phyloP scores from a whole-genome alignment of 2,329 filamentous ascomycete species.

The Leptographium wingfieldii region DNA sequence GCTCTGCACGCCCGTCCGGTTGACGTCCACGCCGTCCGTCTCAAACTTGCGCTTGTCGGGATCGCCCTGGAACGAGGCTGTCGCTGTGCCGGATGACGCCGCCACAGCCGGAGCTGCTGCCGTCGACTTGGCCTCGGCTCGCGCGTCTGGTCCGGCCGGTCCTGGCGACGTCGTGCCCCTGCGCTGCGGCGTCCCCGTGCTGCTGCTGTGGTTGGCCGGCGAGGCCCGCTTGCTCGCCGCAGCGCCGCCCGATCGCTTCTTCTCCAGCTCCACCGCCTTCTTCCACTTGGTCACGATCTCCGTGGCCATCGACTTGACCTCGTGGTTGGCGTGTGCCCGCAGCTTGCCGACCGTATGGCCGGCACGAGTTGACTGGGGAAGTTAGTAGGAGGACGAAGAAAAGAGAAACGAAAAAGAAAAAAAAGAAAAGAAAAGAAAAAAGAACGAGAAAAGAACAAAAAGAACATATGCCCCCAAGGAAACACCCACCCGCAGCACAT shows the following conservation, averaged over 20 bases:
- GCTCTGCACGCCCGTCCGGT: conserved; percentile 58
- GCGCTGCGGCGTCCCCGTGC: conserved; percentile 19
- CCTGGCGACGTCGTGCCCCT: conserved; percentile 25
- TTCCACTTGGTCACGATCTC: conserved; percentile 86
- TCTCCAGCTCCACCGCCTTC: conserved; percentile 58
- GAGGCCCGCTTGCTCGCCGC: conserved; percentile 22
- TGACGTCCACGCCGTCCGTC: conserved; percentile 66
- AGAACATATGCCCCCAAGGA: too few relatives aligned
- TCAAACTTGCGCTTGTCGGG: conserved; percentile 72
- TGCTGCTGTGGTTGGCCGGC: conserved; percentile 17
- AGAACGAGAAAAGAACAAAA: too few relatives aligned
- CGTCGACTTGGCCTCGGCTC: conserved; percentile 33
- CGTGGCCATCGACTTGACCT: conserved; percentile 63
- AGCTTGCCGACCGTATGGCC: conserved; percentile 81
- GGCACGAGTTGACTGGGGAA: conserved; percentile 61
- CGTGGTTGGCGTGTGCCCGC: conserved; percentile 63
- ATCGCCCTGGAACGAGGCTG: conserved; percentile 41
- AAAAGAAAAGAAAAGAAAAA: background rate
- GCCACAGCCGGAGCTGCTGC: conserved; percentile 36
- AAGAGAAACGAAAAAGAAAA: too few relatives aligned
- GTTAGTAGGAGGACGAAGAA: background rate
- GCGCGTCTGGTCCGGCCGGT: conserved; percentile 34
- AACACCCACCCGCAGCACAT: conserved; percentile 62
- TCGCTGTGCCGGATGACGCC: conserved; percentile 37
- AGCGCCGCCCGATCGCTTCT: conserved; percentile 24